phyloP scores from a whole-genome alignment of 495 filamentous ascomycete species.

The Tuber borchii region DNA sequence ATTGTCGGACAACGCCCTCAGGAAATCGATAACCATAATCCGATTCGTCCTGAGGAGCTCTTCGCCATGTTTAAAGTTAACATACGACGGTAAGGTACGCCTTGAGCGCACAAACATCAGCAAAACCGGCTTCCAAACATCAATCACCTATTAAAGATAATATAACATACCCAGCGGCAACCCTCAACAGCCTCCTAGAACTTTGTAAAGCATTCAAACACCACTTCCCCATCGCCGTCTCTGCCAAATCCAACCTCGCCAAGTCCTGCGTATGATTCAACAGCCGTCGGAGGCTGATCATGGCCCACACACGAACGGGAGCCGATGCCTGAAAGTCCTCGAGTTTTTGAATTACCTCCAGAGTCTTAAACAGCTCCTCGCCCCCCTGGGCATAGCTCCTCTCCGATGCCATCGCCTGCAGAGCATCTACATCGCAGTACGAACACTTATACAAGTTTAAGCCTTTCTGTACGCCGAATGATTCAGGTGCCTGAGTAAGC shows the following conservation, averaged over 20 bases:
- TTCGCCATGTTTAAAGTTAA: conserved; percentile 49
- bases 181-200: conserved; percentile 74
- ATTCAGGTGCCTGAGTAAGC: conserved; percentile 32
- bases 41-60: conserved; percentile 58
- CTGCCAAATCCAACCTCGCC: conserved; percentile 58
- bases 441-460: conserved; percentile 35
- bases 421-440: conserved; percentile 45
- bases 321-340: conserved; percentile 55
- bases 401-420: conserved; percentile 29
- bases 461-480: conserved; percentile 18
- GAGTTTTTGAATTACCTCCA: conserved; percentile 54
- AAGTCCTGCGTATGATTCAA: conserved; percentile 55
- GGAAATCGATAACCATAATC: conserved; percentile 57
- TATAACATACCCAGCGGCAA: conserved; percentile 60
- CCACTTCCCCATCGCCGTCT: conserved; percentile 64
- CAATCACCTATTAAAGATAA: neutral
- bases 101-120: conserved; percentile 45
- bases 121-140: conserved; percentile 32
- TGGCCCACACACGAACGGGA: conserved; percentile 61
- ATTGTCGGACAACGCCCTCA: conserved; percentile 63
- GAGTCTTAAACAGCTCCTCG: conserved; percentile 49
- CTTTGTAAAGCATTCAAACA: conserved; percentile 73
- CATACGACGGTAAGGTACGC: conserved; percentile 59
- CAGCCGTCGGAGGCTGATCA: conserved; percentile 63
- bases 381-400: conserved; percentile 40